Conservation (phyloP, 2,329 filamentous ascomycete genomes). For the Calonectria pteridis region DNA sequence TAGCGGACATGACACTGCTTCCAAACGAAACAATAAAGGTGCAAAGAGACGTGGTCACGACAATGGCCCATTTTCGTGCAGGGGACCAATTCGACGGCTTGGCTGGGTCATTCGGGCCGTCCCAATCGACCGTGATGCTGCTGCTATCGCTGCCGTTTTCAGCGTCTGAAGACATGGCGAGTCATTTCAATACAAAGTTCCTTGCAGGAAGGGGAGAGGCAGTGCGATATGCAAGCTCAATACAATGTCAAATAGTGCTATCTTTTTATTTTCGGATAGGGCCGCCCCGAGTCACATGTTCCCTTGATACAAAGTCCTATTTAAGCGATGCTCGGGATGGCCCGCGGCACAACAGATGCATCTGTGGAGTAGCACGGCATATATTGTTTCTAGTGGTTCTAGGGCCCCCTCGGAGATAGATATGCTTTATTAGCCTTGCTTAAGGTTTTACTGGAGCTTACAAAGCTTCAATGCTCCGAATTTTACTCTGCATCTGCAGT, state of each 20-base stretch:
- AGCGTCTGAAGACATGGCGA: not conserved
- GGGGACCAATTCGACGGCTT: not conserved
- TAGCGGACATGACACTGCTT: slow-evolving; percentile 4
- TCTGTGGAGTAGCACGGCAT: not conserved
- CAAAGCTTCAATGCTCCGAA: not conserved
- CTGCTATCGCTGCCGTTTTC: not conserved
- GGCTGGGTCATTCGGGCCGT: not conserved
- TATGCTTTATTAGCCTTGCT: not conserved
- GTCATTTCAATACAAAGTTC: not conserved
- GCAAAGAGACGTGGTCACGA: not conserved
- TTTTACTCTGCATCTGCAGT: not conserved
- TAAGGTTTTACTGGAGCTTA: not conserved
- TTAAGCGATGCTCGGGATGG: not conserved
- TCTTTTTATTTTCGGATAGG: not conserved
- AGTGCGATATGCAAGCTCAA: not conserved
- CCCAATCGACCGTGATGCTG: not conserved
- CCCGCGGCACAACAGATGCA: not conserved
- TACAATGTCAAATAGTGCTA: not conserved
- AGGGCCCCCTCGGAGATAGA: not conserved
- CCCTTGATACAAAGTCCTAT: not conserved
- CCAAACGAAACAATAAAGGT: not conserved
- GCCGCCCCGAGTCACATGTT: not conserved
- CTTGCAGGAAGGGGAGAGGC: not conserved
- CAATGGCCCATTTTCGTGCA: not conserved
- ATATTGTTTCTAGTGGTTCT: not conserved